Evolutionary conservation across 2,329 filamentous ascomycete species (phyloP), one percentile per base, ranked within the genome.

Genomic region (Thielaviopsis euricoi): DNA sequence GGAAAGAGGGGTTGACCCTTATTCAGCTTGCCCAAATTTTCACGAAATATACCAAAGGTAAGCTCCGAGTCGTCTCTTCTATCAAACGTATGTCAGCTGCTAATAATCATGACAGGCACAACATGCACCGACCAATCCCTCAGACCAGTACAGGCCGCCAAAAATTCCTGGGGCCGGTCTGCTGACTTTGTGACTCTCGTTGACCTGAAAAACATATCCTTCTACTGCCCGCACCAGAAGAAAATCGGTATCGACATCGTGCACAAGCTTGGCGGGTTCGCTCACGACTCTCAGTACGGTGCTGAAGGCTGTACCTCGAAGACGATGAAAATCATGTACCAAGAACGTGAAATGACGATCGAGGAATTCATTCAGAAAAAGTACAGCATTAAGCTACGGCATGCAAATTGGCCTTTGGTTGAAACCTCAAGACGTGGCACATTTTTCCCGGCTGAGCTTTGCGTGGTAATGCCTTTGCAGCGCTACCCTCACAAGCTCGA

Each of bases 401-500:
- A 69, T 51, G 70, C 73, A 7, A 64, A 72, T 2, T 70, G 83
- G 1, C 83, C 83, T 0, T 66, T 86, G 0, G 73, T 86, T 7
- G 71, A 79, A 62, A 80, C 81, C 0, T 75, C 72, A 3, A 76
- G 75, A 49, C 75, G 67, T 1, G 79, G 75, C 0, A 53, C 55
- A 2, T 68, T 71, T 3, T 82, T 84, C 62, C 83, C 83, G 0
- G 77, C 85, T 70, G 83, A 86, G 63, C 67, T 82, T 3, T 80
- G 79, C 57, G 69, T 71, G 9, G 62, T 82, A 6, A 65, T 73
- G 40, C 68, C 72, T 0, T 76, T 80, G 66, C 82, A 86, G 66
- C 73, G 79, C 0, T 87, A 84, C 62, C 72, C 73, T 0, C 84
- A 73, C 70, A 86, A 86, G 68, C 67, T 86, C 1, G 77, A 77